These are phyloP conservation scores for Spencermartinsiella europaea DNA, from an alignment of 805 yeast species.

Conservation along the genomic window DNA sequence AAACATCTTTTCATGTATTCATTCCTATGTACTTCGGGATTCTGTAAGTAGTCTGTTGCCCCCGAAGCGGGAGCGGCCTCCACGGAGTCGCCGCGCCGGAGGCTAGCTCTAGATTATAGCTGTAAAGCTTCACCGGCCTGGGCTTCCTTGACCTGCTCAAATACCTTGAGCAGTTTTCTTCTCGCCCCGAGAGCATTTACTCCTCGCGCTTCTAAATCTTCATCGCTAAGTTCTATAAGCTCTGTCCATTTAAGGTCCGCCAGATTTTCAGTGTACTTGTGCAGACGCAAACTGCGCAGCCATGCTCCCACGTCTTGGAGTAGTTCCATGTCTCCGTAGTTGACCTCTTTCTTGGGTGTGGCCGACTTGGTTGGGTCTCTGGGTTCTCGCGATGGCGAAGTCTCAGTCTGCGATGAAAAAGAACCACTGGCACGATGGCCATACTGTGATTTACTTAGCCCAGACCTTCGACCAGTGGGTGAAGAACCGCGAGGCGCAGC, in stretches of 20 bases:
- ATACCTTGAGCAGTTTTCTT: constrained; percentile 86
- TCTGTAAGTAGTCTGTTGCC: no score
- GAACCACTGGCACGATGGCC: neutral
- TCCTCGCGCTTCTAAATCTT: constrained; percentile 67
- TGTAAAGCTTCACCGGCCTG: constrained; percentile 32
- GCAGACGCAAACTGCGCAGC: constrained; percentile 84
- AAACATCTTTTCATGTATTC: no score
- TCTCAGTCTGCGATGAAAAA: neutral
- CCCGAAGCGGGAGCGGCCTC: no score
- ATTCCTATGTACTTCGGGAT: no score
- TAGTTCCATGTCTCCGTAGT: constrained; percentile 29
- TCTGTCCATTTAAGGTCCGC: constrained; percentile 74
- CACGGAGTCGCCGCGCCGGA: no score
- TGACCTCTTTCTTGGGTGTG: constrained; percentile 39
- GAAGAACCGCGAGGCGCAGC: constrained; percentile 3
- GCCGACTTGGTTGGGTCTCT: constrained; percentile 30
- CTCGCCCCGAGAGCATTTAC: constrained; percentile 95
- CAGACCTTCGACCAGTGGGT: constrained; percentile 14
- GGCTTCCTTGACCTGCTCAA: constrained; percentile 68
- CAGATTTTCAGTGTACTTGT: constrained; percentile 86
- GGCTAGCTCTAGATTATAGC: no score
- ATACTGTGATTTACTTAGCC: constrained; percentile 10
- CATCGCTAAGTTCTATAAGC: constrained; percentile 65
- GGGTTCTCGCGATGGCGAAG: constrained; percentile 35
- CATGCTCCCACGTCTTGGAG: constrained; percentile 83